Percentiles rank a stretch among this genome's conserved stretches.
These are phyloP conservation scores for Tolypocladium paradoxum DNA, from an alignment of 2,329 filamentous ascomycete species.

Conservation along the genomic window DNA sequence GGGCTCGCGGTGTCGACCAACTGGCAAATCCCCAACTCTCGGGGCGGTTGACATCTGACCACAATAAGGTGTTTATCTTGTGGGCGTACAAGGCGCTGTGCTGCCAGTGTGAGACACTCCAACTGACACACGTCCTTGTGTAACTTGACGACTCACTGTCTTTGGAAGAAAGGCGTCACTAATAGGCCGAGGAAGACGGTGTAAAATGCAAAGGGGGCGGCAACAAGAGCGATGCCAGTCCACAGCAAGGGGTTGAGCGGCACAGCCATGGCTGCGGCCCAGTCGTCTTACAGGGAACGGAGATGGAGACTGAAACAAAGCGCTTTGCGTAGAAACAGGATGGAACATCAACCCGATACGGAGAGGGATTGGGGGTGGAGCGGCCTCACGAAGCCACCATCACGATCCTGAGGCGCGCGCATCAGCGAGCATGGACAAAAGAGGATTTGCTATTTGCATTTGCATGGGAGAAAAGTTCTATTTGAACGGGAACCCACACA, in stretches of 20 bases:
- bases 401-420: too few species aligned
- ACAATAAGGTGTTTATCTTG: slow-evolving; percentile 61
- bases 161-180: slow-evolving; percentile 61
- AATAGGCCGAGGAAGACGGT: slow-evolving; percentile 52
- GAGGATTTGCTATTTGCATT: too few species aligned
- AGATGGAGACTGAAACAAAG: not conserved
- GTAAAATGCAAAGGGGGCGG: slow-evolving; percentile 53
- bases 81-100: slow-evolving; percentile 73
- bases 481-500: too few species aligned
- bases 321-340: not conserved
- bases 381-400: too few species aligned
- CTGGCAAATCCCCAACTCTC: slow-evolving; percentile 81
- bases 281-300: not conserved
- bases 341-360: not conserved
- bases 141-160: slow-evolving; percentile 50
- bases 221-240: slow-evolving; percentile 41
- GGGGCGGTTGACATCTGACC: slow-evolving; percentile 62
- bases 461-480: too few species aligned
- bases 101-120: slow-evolving; percentile 5
- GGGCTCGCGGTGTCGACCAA: slow-evolving; percentile 23
- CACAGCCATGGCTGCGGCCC: slow-evolving; percentile 14
- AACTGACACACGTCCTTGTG: not conserved
- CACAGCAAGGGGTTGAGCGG: slow-evolving; percentile 22
- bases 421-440: too few species aligned
- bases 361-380: too few species aligned